phyloP scores from a whole-genome alignment of 208 protist genomes.

The Crithidia sp. region DNA sequence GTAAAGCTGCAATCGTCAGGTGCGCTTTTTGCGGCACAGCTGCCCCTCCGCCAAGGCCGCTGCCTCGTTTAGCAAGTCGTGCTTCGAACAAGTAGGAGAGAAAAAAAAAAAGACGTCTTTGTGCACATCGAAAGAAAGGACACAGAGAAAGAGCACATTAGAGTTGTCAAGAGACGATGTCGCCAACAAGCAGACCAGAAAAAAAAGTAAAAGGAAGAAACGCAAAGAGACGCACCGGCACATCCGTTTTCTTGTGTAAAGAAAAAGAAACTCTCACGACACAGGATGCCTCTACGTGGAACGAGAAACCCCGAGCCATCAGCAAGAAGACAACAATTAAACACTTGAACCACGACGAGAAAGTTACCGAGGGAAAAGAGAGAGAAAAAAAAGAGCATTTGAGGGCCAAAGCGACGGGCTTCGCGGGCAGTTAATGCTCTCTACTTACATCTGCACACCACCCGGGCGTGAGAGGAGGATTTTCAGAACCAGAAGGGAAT shows the following conservation, averaged over 20 bases:
- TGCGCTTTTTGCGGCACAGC: no score
- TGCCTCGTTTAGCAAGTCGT: no score
- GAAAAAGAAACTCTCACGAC: not conserved
- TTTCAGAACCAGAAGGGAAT: no score
- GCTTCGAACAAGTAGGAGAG: not conserved
- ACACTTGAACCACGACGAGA: not conserved
- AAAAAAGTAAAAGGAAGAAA: not conserved
- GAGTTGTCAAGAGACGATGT: not conserved
- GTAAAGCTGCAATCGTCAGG: no score
- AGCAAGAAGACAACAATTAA: slow-evolving; percentile 10
- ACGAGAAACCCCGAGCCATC: not conserved
- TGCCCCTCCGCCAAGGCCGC: no score
- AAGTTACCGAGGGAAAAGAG: not conserved
- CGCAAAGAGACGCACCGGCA: not conserved
- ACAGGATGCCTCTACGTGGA: not conserved
- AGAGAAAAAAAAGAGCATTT: slow-evolving; percentile 8
- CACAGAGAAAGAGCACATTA: slow-evolving; percentile 4
- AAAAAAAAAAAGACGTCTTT: not conserved
- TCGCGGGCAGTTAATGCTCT: not conserved
- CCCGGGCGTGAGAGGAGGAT: no score
- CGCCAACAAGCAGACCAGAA: not conserved
- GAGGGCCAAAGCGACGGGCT: not conserved
- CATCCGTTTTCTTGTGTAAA: not conserved
- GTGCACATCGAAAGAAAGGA: not conserved
- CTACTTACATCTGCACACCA: slow-evolving; percentile 4